Base-by-base conservation (phyloP, 78 protist species). In the Paratrimastix pyriformis region DNA sequence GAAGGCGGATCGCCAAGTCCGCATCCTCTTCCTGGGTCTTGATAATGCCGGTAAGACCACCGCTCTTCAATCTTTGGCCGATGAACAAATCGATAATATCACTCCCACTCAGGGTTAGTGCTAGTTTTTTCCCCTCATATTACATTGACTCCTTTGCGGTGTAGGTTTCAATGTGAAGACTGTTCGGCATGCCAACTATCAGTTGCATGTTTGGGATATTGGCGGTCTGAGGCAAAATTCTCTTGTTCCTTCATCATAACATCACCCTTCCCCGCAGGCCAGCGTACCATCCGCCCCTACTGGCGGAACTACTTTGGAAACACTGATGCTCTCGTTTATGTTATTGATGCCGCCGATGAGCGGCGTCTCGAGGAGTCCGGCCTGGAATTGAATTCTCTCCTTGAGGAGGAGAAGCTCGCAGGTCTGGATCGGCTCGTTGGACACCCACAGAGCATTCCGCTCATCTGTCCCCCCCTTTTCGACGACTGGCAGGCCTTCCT, bases 11-110 rank as follows among this genome's bases (percentile, higher is more conserved):
- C n/a, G n/a, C n/a, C n/a, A 78, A 11, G 24, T 78, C 26, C 45
- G 75, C 1, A 33, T 78, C 18, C 60, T 78, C 0, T 18, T 78
- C 35, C 65, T 78, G 4, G 82, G 82, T 6, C 43, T 78, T 1
- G 82, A 78, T 55, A 78, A 78, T 33, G 66, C 82, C 43, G 82
- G 82, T 13, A 78, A 78, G 60, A 69, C 82, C 24, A 78, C 82
- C 11, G 45, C 45, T 11, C 50, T 78, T 24, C 5, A 26, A 11
- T 5, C 1, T 5, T 40, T 78, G 9, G 35, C 82, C 26, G 65
- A 78, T 52, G 82, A 78, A 29, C 62, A 65, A 8, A 43, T 66
- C 33, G 1, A 75, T 6, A 48, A 37, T 32, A 59, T 78, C 6
- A 45, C 45, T 39, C 82, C 82, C 32, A 78, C 82, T 1, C 78